These are phyloP conservation scores for Diospyros lotus DNA, from an alignment of 148 eudicot genomes.

Conservation along the genomic window DNA sequence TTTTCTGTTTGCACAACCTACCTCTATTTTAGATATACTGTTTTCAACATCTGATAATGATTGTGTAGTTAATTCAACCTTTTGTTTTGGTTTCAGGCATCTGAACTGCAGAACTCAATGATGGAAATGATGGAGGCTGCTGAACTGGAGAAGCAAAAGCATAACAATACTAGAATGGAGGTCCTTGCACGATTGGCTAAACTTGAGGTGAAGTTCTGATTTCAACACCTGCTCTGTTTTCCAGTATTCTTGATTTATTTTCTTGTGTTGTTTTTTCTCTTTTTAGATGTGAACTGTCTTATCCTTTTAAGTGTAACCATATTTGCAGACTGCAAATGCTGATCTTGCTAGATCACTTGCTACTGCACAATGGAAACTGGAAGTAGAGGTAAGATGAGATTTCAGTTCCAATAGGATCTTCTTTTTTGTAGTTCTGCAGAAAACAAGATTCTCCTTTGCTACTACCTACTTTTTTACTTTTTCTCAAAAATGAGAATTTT, in stretches of 20 bases:
- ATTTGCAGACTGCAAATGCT: conserved; percentile 83
- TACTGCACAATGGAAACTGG: conserved; percentile 72
- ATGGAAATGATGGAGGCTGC: conserved; percentile 96
- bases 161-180: conserved; percentile 95
- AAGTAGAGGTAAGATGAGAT: conserved; percentile 66
- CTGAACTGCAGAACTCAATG: conserved; percentile 76
- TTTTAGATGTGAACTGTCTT: neutral
- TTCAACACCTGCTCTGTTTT: neutral
- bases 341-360: conserved; percentile 87
- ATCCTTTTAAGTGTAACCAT: neutral
- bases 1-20: neutral
- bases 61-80: neutral
- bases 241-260: neutral
- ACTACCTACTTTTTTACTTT: neutral
- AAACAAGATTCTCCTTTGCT: neutral
- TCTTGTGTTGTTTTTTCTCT: conserved; percentile 1
- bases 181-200: conserved; percentile 68
- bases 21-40: neutral
- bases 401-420: neutral
- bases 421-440: neutral
- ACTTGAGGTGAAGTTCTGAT: conserved; percentile 59
- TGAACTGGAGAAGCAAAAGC: conserved; percentile 92
- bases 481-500: neutral
- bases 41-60: neutral
- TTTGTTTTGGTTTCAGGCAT: conserved; percentile 47